Base-by-base conservation (phyloP, 1,284 basidiomycete genomes). In the Cutaneotrichosporon sp. region DNA sequence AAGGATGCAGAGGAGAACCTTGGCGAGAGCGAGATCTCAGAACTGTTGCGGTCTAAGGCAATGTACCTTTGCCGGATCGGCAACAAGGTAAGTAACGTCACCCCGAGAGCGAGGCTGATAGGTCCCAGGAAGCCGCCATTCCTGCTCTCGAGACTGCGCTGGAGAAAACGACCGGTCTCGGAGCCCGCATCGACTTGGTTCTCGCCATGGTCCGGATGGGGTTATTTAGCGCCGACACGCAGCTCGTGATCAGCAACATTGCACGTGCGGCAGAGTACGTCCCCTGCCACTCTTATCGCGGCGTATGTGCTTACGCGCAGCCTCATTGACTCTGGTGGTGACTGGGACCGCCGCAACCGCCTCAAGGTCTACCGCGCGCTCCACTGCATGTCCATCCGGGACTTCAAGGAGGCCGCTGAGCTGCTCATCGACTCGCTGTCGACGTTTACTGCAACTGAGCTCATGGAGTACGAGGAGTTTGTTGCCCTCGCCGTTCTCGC, bases 281-380 rank as follows among this genome's bases (percentile, higher is more conserved):
- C 14, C 14, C 16, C 40, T 18, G 14, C 1, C n/a, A 8, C 8
- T 18, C 13, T 87, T 36, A 83, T 30, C 8, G 9, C 6, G 42
- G n/a, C 56, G 10, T 62, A 32, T 50, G 38, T 46, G 2, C 52
- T 62, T n/a, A 65, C 51, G 31, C 53, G 30, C 74, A 95, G 92
- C 67, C 83, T 97, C 40, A 90, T 98, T 58, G 94, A 98, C 73
- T 88, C 94, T 77, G 96, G 97, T 2, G 96, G 97, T 55, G 96
- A 99, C 80, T 99, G 96, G 96, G 96, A 99, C 80, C 85, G 97
- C 62, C 86, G 94, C 36, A 99, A 98, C 79, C 86, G 95, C 53
- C 87, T 98, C 70, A 99, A 98, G 80, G 96, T 97, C 47, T 99
- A 99, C 83, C 87, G 89, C 61, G 95, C 90, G 47, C 82, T 97